These are phyloP conservation scores for Trichosporon inkin DNA, from an alignment of 1,284 basidiomycete species.

Conservation along the genomic window DNA sequence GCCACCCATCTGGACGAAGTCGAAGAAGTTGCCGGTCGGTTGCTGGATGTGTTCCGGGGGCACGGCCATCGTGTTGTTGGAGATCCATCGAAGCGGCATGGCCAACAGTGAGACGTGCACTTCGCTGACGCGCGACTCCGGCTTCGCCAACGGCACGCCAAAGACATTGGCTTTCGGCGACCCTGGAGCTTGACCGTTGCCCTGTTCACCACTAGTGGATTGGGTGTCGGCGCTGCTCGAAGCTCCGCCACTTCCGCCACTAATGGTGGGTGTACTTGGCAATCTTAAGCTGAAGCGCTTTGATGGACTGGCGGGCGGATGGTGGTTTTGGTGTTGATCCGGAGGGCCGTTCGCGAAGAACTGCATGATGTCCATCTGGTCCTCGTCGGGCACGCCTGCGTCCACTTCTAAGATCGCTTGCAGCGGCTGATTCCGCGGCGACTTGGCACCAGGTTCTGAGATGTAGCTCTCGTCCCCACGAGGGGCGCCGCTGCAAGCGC, in stretches of 20 bases:
- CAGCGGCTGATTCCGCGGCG: constrained; percentile 18
- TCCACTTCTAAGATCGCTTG: constrained; percentile 24
- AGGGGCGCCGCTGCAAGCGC: neutral
- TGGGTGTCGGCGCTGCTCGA: constrained; percentile 1
- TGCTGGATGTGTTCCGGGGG: constrained; percentile 25
- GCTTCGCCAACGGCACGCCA: constrained; percentile 7
- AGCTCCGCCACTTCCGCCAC: neutral
- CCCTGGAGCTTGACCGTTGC: neutral
- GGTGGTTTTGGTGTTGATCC: neutral
- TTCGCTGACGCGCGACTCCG: constrained; percentile 4
- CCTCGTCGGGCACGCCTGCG: constrained; percentile 24
- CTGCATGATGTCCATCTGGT: constrained; percentile 36
- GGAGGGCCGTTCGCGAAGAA: constrained; percentile 37
- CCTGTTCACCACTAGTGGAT: constrained; percentile 1
- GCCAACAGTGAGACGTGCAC: neutral
- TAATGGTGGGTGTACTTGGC: neutral
- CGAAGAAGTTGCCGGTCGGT: constrained; percentile 42
- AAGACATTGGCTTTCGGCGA: constrained; percentile 1
- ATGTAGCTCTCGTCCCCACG: constrained; percentile 6
- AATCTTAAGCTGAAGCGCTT: neutral
- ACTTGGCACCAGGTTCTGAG: constrained; percentile 10
- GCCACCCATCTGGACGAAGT: constrained; percentile 46
- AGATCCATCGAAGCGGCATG: constrained; percentile 18
- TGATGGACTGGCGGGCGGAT: neutral
- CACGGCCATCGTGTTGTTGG: constrained; percentile 5